Evolutionary conservation across 305 asterid species (phyloP), one percentile per base, ranked within the genome.

Genomic region (Fraxinus nigra): DNA sequence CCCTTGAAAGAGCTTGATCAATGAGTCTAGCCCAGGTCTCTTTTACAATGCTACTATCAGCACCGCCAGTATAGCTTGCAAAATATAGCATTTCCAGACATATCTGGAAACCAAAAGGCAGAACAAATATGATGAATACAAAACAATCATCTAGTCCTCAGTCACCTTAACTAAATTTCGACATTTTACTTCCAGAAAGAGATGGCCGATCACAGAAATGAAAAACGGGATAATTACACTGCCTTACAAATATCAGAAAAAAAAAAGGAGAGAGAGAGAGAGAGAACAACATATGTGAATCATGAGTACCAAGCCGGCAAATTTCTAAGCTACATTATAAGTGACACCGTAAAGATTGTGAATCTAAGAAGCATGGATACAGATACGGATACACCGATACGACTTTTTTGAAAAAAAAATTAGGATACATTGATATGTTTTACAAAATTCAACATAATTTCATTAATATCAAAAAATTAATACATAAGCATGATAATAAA

Each of bases 11-110:
- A 85, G 99, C 96, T 90, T 96, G 98, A 91, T 93, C 95, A 32
- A 94, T 88, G 87, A 96, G 95, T 83, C 98, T 90, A 84, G 97
- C 97, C 97, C 99, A 96, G 61, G 93, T 92, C 89, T 96, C 99
- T 86, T 95, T 89, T 70, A 92, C 89, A 75, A 94, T 91, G 91
- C 98, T 91, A 88, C 95, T 94, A 85, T 94, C 97, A 80, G 97
- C 92, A 84, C 94, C 99, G 84, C 97, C 97, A 78, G 97, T 92
- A 89, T 91, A 96, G 90, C 97, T 94, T 67, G 98, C 99, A 76
- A 96, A 96, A 88, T 96, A 94, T 70, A 94, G 90, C 98, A 96
- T 96, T 90, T 94, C 96, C 88, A 96, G 84, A 87, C 99, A 94
- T 79, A 91, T 86, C 98, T 96, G 90, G 59, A 85, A 78, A 80